phyloP scores from a whole-genome alignment of 495 filamentous ascomycete genomes.

The Daldinia bambusicola region DNA sequence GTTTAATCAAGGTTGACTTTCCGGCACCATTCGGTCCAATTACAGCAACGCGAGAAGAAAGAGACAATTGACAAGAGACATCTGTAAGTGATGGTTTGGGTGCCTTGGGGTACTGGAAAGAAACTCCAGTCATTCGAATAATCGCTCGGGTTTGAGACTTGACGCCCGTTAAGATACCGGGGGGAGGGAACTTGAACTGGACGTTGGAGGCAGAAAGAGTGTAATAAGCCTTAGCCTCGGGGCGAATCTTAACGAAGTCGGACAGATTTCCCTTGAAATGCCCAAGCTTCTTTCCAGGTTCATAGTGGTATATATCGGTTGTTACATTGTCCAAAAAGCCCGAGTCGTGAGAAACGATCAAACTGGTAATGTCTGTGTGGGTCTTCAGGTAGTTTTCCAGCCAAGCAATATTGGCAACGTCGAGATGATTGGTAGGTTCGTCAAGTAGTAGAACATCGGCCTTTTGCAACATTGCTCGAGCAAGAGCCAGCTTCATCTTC shows the following conservation, averaged over 20 bases:
- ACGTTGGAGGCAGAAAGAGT: constrained; percentile 89
- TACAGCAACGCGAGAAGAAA: constrained; percentile 94
- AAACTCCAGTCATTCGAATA: constrained; percentile 90
- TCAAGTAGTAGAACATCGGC: constrained; percentile 96
- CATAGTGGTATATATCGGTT: constrained; percentile 99
- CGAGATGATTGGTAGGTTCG: constrained; percentile 98
- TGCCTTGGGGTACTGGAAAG: constrained; percentile 88
- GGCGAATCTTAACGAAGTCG: constrained; percentile 88
- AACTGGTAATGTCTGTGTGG: constrained; percentile 94
- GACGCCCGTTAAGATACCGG: constrained; percentile 92
- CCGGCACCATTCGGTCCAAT: constrained; percentile 98
- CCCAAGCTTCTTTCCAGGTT: constrained; percentile 90
- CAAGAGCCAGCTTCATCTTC: constrained; percentile 99
- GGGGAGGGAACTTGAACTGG: constrained; percentile 97
- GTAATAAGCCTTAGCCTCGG: constrained; percentile 99
- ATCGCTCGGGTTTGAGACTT: constrained; percentile 94
- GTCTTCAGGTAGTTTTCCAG: constrained; percentile 92
- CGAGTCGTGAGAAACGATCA: constrained; percentile 99
- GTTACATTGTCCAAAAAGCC: constrained; percentile 96
- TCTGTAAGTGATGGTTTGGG: constrained; percentile 87
- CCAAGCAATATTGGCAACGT: constrained; percentile 97
- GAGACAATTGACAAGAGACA: constrained; percentile 83
- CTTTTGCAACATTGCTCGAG: constrained; percentile 94
- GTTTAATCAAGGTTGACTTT: constrained; percentile 97
- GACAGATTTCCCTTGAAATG: constrained; percentile 95